Evolutionary conservation across 2,329 filamentous ascomycete species (phyloP).

Genomic region (Microdochium nivale): DNA sequence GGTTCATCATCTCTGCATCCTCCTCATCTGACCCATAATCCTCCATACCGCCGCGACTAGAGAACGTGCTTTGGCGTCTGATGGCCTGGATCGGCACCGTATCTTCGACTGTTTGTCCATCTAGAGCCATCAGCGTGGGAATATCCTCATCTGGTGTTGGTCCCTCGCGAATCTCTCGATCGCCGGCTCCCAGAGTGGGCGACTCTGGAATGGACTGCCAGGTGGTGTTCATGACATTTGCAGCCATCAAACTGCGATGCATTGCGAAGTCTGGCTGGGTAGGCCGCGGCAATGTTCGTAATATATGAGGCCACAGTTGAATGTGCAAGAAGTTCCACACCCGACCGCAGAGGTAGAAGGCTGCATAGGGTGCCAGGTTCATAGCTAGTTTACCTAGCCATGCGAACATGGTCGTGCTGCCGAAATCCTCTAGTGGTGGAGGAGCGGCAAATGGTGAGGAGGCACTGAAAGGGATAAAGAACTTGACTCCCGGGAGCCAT

Average conservation of each 20-base stretch:
- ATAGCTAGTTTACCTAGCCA: conserved; percentile 35
- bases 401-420: conserved; percentile 24
- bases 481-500: conserved; percentile 35
- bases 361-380: conserved; percentile 36
- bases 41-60: conserved; percentile 32
- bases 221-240: conserved; percentile 1
- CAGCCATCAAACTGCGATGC: conserved; percentile 1
- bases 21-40: conserved; percentile 50
- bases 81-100: conserved; percentile 20
- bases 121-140: conserved; percentile 16
- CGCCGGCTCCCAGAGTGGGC: conserved; percentile 19
- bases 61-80: conserved; percentile 37
- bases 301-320: conserved; percentile 29
- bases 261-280: conserved; percentile 3
- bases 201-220: conserved; percentile 17
- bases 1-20: conserved; percentile 43
- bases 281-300: conserved; percentile 26
- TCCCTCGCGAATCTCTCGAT: conserved; percentile 19
- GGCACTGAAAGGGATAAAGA: conserved; percentile 46
- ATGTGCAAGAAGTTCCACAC: conserved; percentile 26
- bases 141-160: conserved; percentile 11
- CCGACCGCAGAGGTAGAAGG: conserved; percentile 33
- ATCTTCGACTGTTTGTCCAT: conserved; percentile 18
- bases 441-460: conserved; percentile 41
- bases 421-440: conserved; percentile 29